A percentile compares a stretch with the other conserved stretches of the same genome.
These are phyloP conservation scores for Aspergillus floridensis DNA, from an alignment of 2,329 filamentous ascomycete species.

Conservation along the genomic window DNA sequence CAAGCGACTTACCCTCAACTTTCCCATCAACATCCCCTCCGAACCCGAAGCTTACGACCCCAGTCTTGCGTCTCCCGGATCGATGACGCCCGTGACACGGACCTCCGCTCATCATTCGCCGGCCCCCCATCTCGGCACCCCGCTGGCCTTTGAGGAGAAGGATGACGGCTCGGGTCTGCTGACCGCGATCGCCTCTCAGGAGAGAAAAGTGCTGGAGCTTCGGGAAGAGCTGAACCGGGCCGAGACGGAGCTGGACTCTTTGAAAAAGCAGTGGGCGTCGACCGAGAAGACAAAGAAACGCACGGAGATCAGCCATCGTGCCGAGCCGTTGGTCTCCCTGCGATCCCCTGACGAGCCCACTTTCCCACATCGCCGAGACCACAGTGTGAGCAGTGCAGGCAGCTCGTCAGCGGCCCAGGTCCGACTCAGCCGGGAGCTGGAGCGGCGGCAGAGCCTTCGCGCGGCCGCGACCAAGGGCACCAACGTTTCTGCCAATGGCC, in stretches of 20 bases:
- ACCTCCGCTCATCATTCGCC: slow-evolving; percentile 34
- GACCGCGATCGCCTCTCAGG: slow-evolving; percentile 86
- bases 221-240: slow-evolving; percentile 84
- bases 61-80: slow-evolving; percentile 28
- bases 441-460: slow-evolving; percentile 69
- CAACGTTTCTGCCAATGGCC: slow-evolving; percentile 39
- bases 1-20: slow-evolving; percentile 48
- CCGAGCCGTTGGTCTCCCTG: slow-evolving; percentile 59
- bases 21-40: slow-evolving; percentile 43
- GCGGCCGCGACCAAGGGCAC: slow-evolving; percentile 38
- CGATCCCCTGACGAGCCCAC: slow-evolving; percentile 36
- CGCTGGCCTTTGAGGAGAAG: slow-evolving; percentile 29
- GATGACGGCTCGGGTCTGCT: slow-evolving; percentile 68
- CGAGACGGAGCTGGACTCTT: slow-evolving; percentile 68
- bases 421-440: slow-evolving; percentile 60
- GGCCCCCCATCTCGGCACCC: slow-evolving; percentile 26
- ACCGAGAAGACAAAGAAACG: slow-evolving; percentile 76
- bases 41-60: slow-evolving; percentile 21
- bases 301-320: slow-evolving; percentile 59
- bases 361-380: slow-evolving; percentile 23
- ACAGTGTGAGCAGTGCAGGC: slow-evolving; percentile 26
- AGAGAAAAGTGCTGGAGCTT: slow-evolving; percentile 84
- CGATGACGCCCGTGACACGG: slow-evolving; percentile 34
- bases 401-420: slow-evolving; percentile 28
- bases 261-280: slow-evolving; percentile 81